Conservation (phyloP, 2,329 filamentous ascomycete genomes). For the Paraphoma chrysanthemicola region DNA sequence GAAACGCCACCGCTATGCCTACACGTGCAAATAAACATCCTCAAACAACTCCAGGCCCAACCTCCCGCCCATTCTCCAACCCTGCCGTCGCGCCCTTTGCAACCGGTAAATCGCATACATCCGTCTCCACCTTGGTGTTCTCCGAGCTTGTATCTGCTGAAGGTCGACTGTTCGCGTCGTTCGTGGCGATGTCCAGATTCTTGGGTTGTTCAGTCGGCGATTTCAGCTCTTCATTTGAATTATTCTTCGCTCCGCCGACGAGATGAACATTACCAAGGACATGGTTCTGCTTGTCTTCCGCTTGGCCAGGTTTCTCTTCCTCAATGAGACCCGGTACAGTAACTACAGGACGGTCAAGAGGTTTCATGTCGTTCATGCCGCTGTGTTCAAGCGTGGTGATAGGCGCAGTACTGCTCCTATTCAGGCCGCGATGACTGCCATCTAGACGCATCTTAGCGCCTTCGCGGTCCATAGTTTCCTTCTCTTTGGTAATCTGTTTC, state of each 20-base stretch:
- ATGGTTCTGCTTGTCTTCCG: not conserved
- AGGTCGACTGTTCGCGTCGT: conserved; percentile 2
- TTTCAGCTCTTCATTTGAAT: conserved; percentile 8
- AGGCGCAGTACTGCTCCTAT: conserved; percentile 29
- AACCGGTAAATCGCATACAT: conserved; percentile 3
- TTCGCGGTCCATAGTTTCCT: conserved; percentile 16
- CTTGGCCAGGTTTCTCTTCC: not conserved
- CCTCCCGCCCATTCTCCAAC: not conserved
- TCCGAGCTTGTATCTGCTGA: conserved; percentile 17
- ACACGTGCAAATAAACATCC: no score
- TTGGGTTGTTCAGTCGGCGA: not conserved
- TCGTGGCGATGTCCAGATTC: not conserved
- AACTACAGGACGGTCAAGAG: conserved; percentile 2
- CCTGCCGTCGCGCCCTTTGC: conserved; percentile 2
- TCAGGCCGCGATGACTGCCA: conserved; percentile 5
- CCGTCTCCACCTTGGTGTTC: conserved; percentile 1
- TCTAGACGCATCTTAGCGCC: conserved; percentile 21
- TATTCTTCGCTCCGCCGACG: conserved; percentile 2
- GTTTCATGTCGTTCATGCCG: conserved; percentile 2
- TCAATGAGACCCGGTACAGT: conserved; percentile 2
- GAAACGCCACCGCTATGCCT: no score
- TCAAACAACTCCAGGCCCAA: no score
- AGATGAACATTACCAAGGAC: conserved; percentile 10
- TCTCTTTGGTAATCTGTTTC: conserved; percentile 10
- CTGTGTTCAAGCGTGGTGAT: conserved; percentile 12